Evolutionary conservation across 2,329 filamentous ascomycete genomes (phyloP), one percentile per base, ranked within the genome.

Genomic region (Exophiala bonariae): DNA sequence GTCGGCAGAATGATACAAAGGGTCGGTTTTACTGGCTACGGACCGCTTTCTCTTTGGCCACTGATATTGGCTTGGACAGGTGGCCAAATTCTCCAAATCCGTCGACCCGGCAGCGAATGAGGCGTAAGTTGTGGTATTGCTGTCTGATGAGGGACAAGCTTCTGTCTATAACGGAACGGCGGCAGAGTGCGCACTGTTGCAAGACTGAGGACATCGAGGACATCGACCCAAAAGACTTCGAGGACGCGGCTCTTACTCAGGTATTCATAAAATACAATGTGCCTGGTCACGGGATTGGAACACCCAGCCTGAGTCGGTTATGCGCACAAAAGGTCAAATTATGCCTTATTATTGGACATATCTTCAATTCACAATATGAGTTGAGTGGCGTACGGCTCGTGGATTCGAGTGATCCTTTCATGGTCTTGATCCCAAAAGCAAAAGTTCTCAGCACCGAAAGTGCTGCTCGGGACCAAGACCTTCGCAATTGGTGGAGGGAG

Each of bases 1-100:
- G 96, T 69, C 95, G 89, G 6, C 90, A 90, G 0, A 89, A 96
- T 68, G 91, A 96, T 65, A 89, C 95, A 65, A 96, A 96, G 67
- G 91, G 96, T 66, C 96, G 90, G 37, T 96, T 91, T 87, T 90
- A 96, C 64, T 96, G 91, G 91, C 96, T 96, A 88, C 91, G 91
- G 14, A 89, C 96, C 30, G 91, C 90, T 34, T 87, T 95, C 49
- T 95, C 90, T 11, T 75, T 96, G 37, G 90, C 89, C 43, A 89
- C 95, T 67, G 95, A 90, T 9, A 95, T 96, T 55, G 90, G 91
- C 6, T 77, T 96, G n/a, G 90, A 96, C 67, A 86, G 90, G 52
- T 88, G 95, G n/a, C 13, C 6, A 5, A 6, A 18, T 6, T 18
- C 14, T 18, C 14, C 17, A 18, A n/a, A n/a, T 8, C 13, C 5